These are phyloP conservation scores for Candida maris DNA, from an alignment of 805 yeast species.

Conservation along the genomic window DNA sequence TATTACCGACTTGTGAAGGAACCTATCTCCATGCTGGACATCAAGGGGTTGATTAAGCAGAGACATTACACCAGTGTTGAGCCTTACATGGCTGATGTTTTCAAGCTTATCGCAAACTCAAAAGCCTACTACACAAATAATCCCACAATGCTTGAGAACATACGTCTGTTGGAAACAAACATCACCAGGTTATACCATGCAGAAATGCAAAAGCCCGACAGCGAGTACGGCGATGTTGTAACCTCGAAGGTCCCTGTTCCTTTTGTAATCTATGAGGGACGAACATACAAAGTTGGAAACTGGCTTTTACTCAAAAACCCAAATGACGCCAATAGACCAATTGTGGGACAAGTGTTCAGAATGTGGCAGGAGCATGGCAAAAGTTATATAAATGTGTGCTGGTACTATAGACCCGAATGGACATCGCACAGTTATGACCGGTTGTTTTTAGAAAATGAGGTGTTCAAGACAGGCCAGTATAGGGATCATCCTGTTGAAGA, in stretches of 20 bases:
- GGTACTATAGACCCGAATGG: constrained; percentile 98
- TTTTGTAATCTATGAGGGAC: constrained; percentile 73
- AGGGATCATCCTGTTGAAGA: constrained; percentile 90
- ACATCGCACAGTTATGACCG: constrained; percentile 92
- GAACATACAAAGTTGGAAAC: constrained; percentile 81
- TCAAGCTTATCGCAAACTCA: constrained; percentile 69
- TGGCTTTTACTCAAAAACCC: constrained; percentile 89
- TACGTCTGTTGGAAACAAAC: constrained; percentile 58
- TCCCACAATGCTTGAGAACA: constrained; percentile 56
- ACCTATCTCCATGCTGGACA: constrained; percentile 68
- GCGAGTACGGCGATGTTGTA: constrained; percentile 60
- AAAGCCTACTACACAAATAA: constrained; percentile 59
- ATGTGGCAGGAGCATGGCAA: constrained; percentile 88
- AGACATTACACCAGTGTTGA: constrained; percentile 77
- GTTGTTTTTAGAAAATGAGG: constrained; percentile 88
- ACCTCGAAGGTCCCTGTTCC: constrained; percentile 61
- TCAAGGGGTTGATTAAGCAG: constrained; percentile 79
- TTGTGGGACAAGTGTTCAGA: constrained; percentile 89
- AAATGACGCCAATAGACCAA: constrained; percentile 85
- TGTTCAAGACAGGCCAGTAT: constrained; percentile 94
- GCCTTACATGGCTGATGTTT: constrained; percentile 72
- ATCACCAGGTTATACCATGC: constrained; percentile 55
- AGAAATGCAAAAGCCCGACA: constrained; percentile 80
- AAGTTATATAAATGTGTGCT: constrained; percentile 88
- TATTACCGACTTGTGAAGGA: constrained; percentile 52